These are phyloP conservation scores for Pleurotus cornucopiae DNA, from an alignment of 768 basidiomycete genomes.

Conservation along the genomic window DNA sequence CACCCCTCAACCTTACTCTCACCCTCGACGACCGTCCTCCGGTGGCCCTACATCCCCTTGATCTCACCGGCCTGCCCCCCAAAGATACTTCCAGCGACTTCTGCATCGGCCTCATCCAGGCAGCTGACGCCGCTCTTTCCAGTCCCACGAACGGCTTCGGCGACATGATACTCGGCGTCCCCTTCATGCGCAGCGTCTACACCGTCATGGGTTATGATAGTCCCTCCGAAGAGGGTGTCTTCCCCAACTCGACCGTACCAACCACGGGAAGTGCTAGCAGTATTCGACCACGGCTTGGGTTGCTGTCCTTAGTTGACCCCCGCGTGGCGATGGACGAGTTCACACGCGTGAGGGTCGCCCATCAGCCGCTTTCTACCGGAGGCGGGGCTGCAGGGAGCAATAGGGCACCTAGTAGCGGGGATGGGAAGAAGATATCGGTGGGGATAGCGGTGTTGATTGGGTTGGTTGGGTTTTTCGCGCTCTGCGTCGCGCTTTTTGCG, in stretches of 20 bases:
- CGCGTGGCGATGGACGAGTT: constrained; percentile 64
- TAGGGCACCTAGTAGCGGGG: constrained; percentile 8
- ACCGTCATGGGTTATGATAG: constrained; percentile 67
- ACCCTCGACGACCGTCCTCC: constrained; percentile 54
- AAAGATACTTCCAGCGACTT: constrained; percentile 34
- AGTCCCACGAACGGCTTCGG: constrained; percentile 31
- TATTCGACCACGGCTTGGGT: constrained; percentile 48
- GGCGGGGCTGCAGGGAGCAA: constrained; percentile 10
- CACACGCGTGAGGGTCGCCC: constrained; percentile 60
- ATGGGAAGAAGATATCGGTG: constrained; percentile 41
- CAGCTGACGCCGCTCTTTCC: constrained; percentile 40
- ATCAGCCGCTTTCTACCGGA: constrained; percentile 44
- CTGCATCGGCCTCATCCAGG: constrained; percentile 70
- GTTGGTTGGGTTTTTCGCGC: constrained; percentile 52
- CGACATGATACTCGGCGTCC: constrained; percentile 77
- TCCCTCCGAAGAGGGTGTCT: constrained; percentile 41
- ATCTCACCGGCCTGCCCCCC: constrained; percentile 52
- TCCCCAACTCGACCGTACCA: constrained; percentile 24
- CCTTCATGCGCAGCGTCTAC: constrained; percentile 75
- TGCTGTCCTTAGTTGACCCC: constrained; percentile 61
- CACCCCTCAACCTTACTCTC: constrained; percentile 69
- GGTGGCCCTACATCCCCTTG: constrained; percentile 70
- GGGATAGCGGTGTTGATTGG: constrained; percentile 63
- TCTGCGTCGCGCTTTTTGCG: constrained; percentile 51
- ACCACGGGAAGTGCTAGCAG: constrained; percentile 8